Evolutionary conservation across 2,329 filamentous ascomycete species (phyloP), one percentile per base, ranked within the genome.

Genomic region (Microsporum canis): DNA sequence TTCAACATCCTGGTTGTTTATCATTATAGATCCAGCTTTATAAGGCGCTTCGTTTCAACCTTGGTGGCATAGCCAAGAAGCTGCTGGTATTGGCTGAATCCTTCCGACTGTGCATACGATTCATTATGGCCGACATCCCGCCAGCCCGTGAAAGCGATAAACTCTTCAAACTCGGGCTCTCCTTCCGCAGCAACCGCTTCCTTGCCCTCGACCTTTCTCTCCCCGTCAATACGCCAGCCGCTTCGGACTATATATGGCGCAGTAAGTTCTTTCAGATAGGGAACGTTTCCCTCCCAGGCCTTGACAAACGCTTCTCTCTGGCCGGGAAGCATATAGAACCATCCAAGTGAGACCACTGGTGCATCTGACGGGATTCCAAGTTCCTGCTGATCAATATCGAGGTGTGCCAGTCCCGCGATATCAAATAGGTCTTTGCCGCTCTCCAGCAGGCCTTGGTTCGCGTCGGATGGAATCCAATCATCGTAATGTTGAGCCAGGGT

Each of bases 381-480:
- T 23, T 45, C 57, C 23, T 66, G 49, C 31, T 73, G 72, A 59
- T 76, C 68, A 6, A 71, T 64, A 57, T 76, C 73, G 17, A 79
- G 65, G 64, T 80, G 78, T 33, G 75, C 70, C 65, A 80, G 68
- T 72, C 73, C 77, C 7, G 73, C 70, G 3, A 79, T 72, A 14
- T 68, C 71, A 4, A 79, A n/a, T 14, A 71, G 66, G 4, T 70
- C 71, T 51, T 71, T 68, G 2, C 80, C 62, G 17, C 66, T 63
- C 7, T 66, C 64, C 1, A 80, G 65, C 1, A 78, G 12, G 1
- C 66, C 67, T 63, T 77, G 74, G 61, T 81, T 80, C 0, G 70
- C 70, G 10, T 66, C 49, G 0, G 76, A 73, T 0, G 74, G 72
- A 3, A 80, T 73, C 69, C 78, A 80, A 1, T 72, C 67, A 1